Base-by-base conservation (phyloP, 2,329 filamentous ascomycete genomes). In the Bipolaris victoriae region DNA sequence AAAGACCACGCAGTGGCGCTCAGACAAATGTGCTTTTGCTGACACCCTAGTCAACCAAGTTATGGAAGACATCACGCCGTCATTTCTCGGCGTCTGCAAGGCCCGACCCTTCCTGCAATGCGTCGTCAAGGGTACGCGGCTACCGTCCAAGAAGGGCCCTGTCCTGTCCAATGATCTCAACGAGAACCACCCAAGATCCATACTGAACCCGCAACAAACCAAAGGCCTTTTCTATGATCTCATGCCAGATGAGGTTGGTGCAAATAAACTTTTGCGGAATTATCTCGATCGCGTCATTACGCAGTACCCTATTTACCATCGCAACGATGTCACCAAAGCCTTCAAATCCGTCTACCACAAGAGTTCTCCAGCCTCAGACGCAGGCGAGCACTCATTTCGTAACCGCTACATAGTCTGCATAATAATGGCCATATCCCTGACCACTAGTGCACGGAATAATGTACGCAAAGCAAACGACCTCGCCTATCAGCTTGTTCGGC, bases 281-380 rank as follows among this genome's bases (percentile, higher is more conserved):
- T 76, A 74, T 49, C 57, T 73, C 18, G 68, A 73, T 40, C 68
- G 70, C 18, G 65, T 75, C 49, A 72, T 75, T 49, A 72, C 72
- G 5, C 72, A 74, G 53, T 75, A 75, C 53, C 73, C 73, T n/a
- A 76, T 76, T 29, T 76, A 74, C 44, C 73, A 76, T 41, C 58
- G 70, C 2, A 70, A 65, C 18, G 70, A 76, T 52, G 68, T 75
- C 2, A 71, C 65, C 0, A 68, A 64, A 24, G 72, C 73, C 2
- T 74, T 74, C 58, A 71, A 72, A 37, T 68, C 68, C 33, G 71
- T 75, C 40, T 75, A 73, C 48, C 59, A 69, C 40, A 64, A 64
- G 31, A 68, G 61, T n/a, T 60, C 64, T 7, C 52, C 64, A 11
- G 66, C 64, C 7, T 60, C 65, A 18, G 65, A 49, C 26, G 46